Evolutionary conservation across 139 green algal genomes (phyloP).

Genomic region (Tetraselmis striata): DNA sequence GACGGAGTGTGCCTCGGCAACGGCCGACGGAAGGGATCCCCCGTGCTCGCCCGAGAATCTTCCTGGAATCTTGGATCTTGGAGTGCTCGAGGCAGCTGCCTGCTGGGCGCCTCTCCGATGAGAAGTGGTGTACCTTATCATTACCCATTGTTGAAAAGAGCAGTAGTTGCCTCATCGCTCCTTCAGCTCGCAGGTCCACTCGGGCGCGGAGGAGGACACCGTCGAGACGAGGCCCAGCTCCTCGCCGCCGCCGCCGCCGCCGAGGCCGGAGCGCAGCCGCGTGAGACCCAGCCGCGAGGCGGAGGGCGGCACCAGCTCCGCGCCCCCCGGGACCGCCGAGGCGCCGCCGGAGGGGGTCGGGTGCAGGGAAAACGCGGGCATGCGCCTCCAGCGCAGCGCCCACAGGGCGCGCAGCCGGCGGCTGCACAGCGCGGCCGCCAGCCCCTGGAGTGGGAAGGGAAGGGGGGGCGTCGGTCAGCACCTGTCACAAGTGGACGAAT

Average conservation of each 20-base stretch:
- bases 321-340: background rate
- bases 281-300: background rate
- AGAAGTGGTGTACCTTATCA: too few relatives aligned
- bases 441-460: background rate
- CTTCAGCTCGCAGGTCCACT: background rate
- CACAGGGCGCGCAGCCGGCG: background rate
- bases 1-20: too few relatives aligned
- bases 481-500: too few relatives aligned
- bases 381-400: background rate
- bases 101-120: too few relatives aligned
- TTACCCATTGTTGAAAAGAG: too few relatives aligned
- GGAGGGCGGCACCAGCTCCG: background rate
- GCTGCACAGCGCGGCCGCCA: background rate
- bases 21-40: too few relatives aligned
- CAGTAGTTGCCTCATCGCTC: background rate
- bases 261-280: background rate
- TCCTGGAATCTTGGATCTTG: too few relatives aligned
- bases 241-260: background rate
- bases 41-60: too few relatives aligned
- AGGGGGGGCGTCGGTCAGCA: too few relatives aligned
- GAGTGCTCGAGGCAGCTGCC: too few relatives aligned
- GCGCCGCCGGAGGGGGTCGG: background rate
- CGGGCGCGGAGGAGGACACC: background rate
- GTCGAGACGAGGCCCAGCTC: background rate
- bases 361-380: background rate